Evolutionary conservation across 305 asterid species (phyloP), one percentile per base, ranked within the genome.

Genomic region (Coffea humblotiana): DNA sequence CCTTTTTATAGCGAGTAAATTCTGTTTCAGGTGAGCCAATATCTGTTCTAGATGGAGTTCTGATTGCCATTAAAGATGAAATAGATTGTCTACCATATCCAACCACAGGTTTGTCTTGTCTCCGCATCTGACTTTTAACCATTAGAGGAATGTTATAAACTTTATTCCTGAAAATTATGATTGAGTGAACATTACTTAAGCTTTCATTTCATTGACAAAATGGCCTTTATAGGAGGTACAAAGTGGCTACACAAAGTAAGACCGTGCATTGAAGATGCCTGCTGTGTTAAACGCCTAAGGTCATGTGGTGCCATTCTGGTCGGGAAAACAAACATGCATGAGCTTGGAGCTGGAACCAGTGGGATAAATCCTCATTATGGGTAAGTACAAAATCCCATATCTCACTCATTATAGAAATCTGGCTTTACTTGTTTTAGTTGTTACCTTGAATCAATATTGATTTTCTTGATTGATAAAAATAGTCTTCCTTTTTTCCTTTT

Each of bases 291-390:
- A 51, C 92, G 94, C 21, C 87, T 95, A 74, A 82, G 98, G n/a
- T 81, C 79, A 71, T 95, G 98, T 72, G 99, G 98, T 54, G 97
- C 99, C 80, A 79, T 95, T 61, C 81, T 93, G 19, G 91, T 93
- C 2, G 99, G 98, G 29, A 95, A 95, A 80, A 92, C 98, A 35
- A 95, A 93, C 74, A 95, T 95, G 98, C 99, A 95, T 72, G 98
- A 95, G 85, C 97, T 95, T 65, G 99, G 99, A 78, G 97, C 97
- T 40, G 99, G 99, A 79, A 88, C 94, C 43, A 95, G 99, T 73
- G 98, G 99, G 58, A 93, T 95, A 63, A 95, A 95, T 88, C 99
- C 99, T 81, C 99, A 95, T 84, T 88, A 95, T 18, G 99, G 99
- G 99, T 94, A 87, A 51, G 71, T 43, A 25, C 35, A 71, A 65